Conservation (phyloP, 441 rosid genomes). For the Arabidopsis hybrid region DNA sequence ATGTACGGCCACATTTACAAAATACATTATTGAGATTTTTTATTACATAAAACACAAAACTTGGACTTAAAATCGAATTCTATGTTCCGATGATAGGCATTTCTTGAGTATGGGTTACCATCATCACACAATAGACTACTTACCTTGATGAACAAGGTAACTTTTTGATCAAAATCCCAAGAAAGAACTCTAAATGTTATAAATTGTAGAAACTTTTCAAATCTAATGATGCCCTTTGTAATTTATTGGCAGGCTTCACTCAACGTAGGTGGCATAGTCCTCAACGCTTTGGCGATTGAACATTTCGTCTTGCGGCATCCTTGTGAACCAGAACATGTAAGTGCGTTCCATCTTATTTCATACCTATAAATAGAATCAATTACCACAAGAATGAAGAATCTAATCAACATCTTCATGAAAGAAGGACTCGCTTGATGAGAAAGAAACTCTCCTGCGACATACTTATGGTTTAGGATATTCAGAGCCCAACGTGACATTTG, state of each 20-base stretch:
- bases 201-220: neutral
- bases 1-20: conserved; percentile 56
- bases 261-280: conserved; percentile 89
- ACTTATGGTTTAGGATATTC: conserved; percentile 88
- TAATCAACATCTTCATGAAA: conserved; percentile 35
- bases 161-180: neutral
- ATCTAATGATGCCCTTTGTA: neutral
- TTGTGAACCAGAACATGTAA: conserved; percentile 65
- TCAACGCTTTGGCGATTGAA: conserved; percentile 89
- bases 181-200: neutral
- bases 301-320: conserved; percentile 92
- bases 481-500: conserved; percentile 89
- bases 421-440: conserved; percentile 71
- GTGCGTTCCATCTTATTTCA: conserved; percentile 33
- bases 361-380: neutral
- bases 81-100: conserved; percentile 58
- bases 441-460: conserved; percentile 75
- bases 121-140: conserved; percentile 81
- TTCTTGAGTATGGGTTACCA: conserved; percentile 86
- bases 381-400: neutral
- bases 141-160: conserved; percentile 85
- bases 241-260: conserved; percentile 61
- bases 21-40: neutral
- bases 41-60: neutral
- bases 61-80: neutral